phyloP scores from a whole-genome alignment of 2,329 filamentous ascomycete genomes.

The Aspergillus puulaauensis region DNA sequence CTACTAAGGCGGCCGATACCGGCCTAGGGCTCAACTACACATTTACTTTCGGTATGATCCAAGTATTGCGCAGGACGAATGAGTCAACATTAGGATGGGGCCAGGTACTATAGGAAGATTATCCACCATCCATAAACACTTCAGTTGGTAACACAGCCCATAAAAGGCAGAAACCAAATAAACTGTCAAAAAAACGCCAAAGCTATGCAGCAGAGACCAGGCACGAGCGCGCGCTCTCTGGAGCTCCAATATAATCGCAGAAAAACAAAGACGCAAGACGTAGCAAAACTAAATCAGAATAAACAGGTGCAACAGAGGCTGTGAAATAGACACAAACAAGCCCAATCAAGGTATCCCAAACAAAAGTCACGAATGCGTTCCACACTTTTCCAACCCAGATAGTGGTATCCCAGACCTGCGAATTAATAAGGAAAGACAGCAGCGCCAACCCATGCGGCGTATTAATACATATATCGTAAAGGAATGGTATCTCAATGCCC shows the following conservation, averaged over 20 bases:
- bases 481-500: constrained; percentile 36
- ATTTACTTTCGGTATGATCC: not conserved
- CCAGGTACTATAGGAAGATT: not conserved
- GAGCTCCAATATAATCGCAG: not conserved
- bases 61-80: not conserved
- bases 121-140: not conserved
- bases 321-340: not conserved
- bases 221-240: not conserved
- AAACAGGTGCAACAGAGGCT: not conserved
- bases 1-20: not conserved
- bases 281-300: not conserved
- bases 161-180: not conserved
- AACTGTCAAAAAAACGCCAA: constrained; percentile 7
- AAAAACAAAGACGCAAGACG: not conserved
- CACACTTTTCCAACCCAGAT: constrained; percentile 20
- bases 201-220: constrained; percentile 12
- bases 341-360: constrained; percentile 8
- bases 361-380: constrained; percentile 7
- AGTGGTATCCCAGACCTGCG: constrained; percentile 29
- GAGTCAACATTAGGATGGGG: constrained; percentile 2
- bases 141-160: not conserved
- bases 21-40: not conserved
- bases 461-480: constrained; percentile 35
- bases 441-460: constrained; percentile 38
- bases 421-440: constrained; percentile 38